Evolutionary conservation across 306 rosid species (phyloP).

Genomic region (Cicer bijugum): DNA sequence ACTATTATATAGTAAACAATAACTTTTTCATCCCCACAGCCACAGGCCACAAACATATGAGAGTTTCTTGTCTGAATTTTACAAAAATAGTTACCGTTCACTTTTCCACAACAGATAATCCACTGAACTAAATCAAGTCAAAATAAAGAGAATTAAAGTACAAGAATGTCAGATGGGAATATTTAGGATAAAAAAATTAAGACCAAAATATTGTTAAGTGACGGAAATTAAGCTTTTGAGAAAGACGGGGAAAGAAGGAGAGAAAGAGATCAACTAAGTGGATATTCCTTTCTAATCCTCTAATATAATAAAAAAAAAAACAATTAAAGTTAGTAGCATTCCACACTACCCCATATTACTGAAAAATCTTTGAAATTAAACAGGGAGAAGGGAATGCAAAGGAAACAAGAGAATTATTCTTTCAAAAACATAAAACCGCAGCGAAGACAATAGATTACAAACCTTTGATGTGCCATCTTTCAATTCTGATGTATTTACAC

Average conservation of each 20-base stretch:
- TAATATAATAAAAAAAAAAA: slow-evolving; percentile 3
- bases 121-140: slow-evolving; percentile 7
- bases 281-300: slow-evolving; percentile 6
- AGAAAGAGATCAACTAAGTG: slow-evolving; percentile 19
- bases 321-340: neutral
- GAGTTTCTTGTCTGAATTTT: slow-evolving; percentile 10
- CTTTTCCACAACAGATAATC: neutral
- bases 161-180: neutral
- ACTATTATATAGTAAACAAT: neutral
- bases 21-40: slow-evolving; percentile 18
- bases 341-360: slow-evolving; percentile 30
- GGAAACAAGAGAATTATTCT: slow-evolving; percentile 7
- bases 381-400: slow-evolving; percentile 2
- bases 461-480: slow-evolving; percentile 72
- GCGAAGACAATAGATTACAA: slow-evolving; percentile 30
- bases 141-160: slow-evolving; percentile 18
- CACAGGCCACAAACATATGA: neutral
- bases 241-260: neutral
- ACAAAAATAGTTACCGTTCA: neutral
- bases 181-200: slow-evolving; percentile 4
- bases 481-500: slow-evolving; percentile 61
- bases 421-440: slow-evolving; percentile 13
- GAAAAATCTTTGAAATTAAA: slow-evolving; percentile 6
- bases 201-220: neutral
- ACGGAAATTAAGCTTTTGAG: slow-evolving; percentile 12